Evolutionary conservation across 129 eudicot genomes (phyloP).

Genomic region (Centrapalus pauciflorus): DNA sequence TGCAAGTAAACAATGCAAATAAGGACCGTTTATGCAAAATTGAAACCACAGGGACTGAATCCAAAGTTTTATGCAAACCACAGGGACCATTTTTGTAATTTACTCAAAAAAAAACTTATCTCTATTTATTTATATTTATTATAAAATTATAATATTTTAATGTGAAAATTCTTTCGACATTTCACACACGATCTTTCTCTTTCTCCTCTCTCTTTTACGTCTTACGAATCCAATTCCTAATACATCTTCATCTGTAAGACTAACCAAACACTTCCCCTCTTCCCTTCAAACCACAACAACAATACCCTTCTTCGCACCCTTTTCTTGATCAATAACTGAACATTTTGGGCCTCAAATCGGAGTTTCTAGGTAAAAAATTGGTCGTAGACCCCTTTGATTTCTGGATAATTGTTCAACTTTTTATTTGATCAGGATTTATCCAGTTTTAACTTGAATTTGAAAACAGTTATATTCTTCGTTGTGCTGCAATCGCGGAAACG

Average conservation of each 20-base stretch:
- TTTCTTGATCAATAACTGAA: neutral
- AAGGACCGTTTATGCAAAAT: too few relatives aligned
- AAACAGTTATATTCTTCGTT: neutral
- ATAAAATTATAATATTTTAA: neutral
- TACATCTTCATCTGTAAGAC: constrained; percentile 22
- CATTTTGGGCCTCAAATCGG: neutral
- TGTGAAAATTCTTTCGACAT: neutral
- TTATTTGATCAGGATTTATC: constrained; percentile 1
- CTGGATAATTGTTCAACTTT: neutral
- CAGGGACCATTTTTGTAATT: neutral
- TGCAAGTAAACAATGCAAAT: too few relatives aligned
- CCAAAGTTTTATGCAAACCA: neutral
- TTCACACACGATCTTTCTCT: constrained; percentile 27
- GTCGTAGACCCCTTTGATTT: neutral
- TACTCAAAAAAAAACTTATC: too few relatives aligned
- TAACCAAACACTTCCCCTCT: constrained; percentile 14
- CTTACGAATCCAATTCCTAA: constrained; percentile 15
- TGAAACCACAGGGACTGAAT: too few relatives aligned
- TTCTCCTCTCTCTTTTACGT: neutral
- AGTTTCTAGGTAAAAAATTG: constrained; percentile 12
- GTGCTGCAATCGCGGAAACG: constrained; percentile 5
- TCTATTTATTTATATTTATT: too few relatives aligned
- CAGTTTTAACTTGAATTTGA: neutral
- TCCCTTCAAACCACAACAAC: neutral
- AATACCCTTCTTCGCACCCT: neutral